A percentile compares a stretch with the other conserved stretches of the same genome.
Conservation (phyloP, 2,329 filamentous ascomycete species). For the Plenodomus tracheiphilus region DNA sequence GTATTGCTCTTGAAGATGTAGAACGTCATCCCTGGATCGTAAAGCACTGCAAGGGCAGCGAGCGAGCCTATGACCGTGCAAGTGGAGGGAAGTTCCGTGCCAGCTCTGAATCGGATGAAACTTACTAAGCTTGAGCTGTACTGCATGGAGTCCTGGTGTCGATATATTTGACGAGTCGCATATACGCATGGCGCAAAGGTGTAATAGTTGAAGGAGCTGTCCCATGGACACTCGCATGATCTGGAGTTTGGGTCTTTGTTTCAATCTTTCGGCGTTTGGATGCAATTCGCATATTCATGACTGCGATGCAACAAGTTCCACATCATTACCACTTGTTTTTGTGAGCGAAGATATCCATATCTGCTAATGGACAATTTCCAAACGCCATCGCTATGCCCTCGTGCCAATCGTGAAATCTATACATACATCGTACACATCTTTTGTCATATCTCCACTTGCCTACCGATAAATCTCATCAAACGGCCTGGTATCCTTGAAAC, state of each 20-base stretch:
- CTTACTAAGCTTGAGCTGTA: constrained; percentile 9
- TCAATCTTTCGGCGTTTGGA: constrained; percentile 5
- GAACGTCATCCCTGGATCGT: constrained; percentile 93
- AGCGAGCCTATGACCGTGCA: constrained; percentile 38
- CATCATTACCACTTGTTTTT: background rate
- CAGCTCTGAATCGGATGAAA: constrained; percentile 33
- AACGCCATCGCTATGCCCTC: constrained; percentile 23
- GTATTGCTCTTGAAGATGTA: constrained; percentile 86
- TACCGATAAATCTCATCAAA: constrained; percentile 95
- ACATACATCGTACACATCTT: background rate
- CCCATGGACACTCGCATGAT: constrained; percentile 8
- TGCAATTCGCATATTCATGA: constrained; percentile 14
- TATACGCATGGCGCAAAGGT: constrained; percentile 17
- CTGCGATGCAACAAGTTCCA: constrained; percentile 16
- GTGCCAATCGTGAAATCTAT: background rate
- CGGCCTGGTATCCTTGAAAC: constrained; percentile 88
- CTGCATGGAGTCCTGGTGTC: constrained; percentile 1
- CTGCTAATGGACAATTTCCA: background rate
- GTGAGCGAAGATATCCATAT: constrained; percentile 18
- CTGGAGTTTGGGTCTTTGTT: constrained; percentile 9
- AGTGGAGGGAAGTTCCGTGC: constrained; percentile 33
- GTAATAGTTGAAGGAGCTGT: constrained; percentile 5
- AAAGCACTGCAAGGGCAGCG: constrained; percentile 74
- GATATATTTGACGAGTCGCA: constrained; percentile 16
- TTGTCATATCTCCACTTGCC: background rate